phyloP scores from a whole-genome alignment of 2,329 filamentous ascomycete species.

The Tolypocladium endophyticum region DNA sequence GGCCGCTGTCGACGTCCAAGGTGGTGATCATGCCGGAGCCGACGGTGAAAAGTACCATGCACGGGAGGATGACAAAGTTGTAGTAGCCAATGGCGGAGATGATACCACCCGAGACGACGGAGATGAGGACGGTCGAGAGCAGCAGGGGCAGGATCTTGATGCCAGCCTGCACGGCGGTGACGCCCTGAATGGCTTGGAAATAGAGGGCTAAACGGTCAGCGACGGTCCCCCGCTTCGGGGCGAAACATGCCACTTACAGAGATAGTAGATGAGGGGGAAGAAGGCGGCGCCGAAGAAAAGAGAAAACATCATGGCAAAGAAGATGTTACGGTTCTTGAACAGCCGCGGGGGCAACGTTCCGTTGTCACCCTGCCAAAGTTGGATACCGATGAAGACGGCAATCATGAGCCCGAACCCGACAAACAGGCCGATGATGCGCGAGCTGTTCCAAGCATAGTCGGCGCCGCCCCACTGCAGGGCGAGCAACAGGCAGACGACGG shows the following conservation, averaged over 20 bases:
- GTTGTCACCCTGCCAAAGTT: conserved; percentile 29
- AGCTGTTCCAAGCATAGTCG: conserved; percentile 37
- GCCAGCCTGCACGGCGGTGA: conserved; percentile 40
- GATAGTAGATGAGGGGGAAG: conserved; percentile 43
- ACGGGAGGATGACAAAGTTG: conserved; percentile 27
- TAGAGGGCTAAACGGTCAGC: conserved; percentile 29
- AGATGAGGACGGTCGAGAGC: conserved; percentile 37
- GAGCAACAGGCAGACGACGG: conserved; percentile 41
- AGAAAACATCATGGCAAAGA: conserved; percentile 31
- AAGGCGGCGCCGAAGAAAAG: conserved; percentile 40
- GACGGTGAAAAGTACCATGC: conserved; percentile 29
- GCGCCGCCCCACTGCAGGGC: conserved; percentile 48
- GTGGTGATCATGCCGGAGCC: conserved; percentile 46
- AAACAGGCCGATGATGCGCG: conserved; percentile 39
- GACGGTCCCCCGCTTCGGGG: not conserved
- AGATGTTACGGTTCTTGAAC: conserved; percentile 30
- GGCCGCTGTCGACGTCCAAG: conserved; percentile 32
- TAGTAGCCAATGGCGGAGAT: conserved; percentile 33
- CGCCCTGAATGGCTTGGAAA: conserved; percentile 43
- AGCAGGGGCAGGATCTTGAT: conserved; percentile 44
- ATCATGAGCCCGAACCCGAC: conserved; percentile 35
- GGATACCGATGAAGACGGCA: conserved; percentile 34
- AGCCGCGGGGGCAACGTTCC: conserved; percentile 37
- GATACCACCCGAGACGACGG: conserved; percentile 30
- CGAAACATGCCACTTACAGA: conserved; percentile 25